Evolutionary conservation across 2,329 filamentous ascomycete species (phyloP).

Genomic region (Pyrenophora teres): DNA sequence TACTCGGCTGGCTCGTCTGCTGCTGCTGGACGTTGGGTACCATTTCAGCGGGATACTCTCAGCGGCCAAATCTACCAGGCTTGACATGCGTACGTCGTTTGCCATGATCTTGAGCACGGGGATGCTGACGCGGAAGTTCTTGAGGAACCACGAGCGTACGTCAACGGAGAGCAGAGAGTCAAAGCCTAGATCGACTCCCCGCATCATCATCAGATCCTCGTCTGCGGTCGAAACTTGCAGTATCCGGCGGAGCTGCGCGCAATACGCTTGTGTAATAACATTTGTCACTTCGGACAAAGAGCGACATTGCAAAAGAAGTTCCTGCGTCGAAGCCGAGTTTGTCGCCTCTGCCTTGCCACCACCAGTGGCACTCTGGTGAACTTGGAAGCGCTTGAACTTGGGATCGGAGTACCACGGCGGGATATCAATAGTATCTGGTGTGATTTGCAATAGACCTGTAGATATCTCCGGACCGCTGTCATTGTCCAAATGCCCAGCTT

Average conservation of each 20-base stretch:
- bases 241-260: too few relatives aligned
- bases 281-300: neutral
- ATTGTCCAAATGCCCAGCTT: conserved; percentile 8
- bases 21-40: too few relatives aligned
- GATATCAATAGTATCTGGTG: neutral
- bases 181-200: conserved; percentile 22
- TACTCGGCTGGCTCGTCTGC: too few relatives aligned
- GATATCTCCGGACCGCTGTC: conserved; percentile 1
- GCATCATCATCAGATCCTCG: neutral
- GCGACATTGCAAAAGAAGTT: neutral
- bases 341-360: neutral
- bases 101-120: conserved; percentile 29
- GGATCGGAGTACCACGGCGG: neutral
- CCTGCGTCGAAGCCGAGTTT: neutral
- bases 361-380: neutral
- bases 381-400: neutral
- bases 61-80: too few relatives aligned
- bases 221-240: neutral
- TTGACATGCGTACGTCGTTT: conserved; percentile 14
- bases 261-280: too few relatives aligned
- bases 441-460: conserved; percentile 1
- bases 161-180: conserved; percentile 47
- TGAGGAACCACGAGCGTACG: conserved; percentile 48
- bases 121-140: conserved; percentile 36
- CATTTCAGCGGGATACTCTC: too few relatives aligned